phyloP scores from a whole-genome alignment of 2,329 filamentous ascomycete genomes.

The Hypoxylon sp. region DNA sequence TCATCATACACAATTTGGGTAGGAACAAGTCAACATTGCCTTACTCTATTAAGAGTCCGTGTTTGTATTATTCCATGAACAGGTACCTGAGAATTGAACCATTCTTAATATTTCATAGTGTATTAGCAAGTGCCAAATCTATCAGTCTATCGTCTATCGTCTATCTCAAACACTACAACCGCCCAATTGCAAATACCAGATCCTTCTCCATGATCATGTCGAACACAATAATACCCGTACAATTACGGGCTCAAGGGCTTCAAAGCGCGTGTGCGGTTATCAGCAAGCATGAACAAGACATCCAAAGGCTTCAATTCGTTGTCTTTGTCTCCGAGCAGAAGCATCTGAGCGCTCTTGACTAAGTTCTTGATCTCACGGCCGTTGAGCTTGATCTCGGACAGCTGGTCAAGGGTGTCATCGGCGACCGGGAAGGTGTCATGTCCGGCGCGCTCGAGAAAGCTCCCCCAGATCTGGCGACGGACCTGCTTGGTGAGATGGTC shows the following conservation, averaged over 20 bases:
- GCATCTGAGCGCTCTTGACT: constrained; percentile 52
- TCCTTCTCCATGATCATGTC: too few species aligned
- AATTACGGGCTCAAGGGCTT: constrained; percentile 6
- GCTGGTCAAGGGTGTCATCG: constrained; percentile 45
- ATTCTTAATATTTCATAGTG: not conserved
- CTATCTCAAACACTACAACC: not conserved
- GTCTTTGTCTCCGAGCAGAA: constrained; percentile 44
- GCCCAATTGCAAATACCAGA: too few species aligned
- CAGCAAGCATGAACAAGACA: constrained; percentile 45
- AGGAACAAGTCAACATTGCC: too few species aligned
- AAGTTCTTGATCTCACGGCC: constrained; percentile 62
- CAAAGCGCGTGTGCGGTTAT: constrained; percentile 43
- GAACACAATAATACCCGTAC: too few species aligned
- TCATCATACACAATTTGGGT: too few species aligned
- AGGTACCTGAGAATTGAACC: too few species aligned
- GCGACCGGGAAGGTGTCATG: constrained; percentile 43
- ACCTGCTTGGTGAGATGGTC: constrained; percentile 41
- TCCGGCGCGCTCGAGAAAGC: constrained; percentile 47
- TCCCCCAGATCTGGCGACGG: constrained; percentile 49
- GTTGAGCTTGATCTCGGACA: constrained; percentile 55
- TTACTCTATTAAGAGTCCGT: too few species aligned
- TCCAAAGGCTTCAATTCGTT: constrained; percentile 41
- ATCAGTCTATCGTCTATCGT: not conserved
- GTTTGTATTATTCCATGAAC: too few species aligned
- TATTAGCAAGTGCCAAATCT: not conserved